Percentiles rank a stretch among this genome's conserved stretches.
phyloP scores from a whole-genome alignment of 768 basidiomycete species.

The Kwoniella europaea region DNA sequence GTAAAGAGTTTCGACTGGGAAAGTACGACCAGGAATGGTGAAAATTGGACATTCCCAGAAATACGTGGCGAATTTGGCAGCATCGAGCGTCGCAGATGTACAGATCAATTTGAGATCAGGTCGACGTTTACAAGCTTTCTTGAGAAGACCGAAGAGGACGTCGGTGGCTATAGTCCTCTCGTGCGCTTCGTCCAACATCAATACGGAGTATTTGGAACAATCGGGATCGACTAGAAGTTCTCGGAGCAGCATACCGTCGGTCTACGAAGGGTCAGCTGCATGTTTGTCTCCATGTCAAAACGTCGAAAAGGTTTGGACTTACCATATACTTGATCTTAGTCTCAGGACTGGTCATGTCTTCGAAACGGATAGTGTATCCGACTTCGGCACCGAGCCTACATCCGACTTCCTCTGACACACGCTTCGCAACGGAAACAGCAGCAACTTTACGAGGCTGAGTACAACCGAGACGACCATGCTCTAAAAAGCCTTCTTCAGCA shows the following conservation, averaged over 20 bases:
- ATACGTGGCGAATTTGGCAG: conserved; percentile 99
- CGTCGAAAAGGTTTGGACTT: conserved; percentile 6
- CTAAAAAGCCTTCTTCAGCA: conserved; percentile 91
- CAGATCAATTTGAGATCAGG: conserved; percentile 97
- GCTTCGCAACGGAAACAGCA: conserved; percentile 98
- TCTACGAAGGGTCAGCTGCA: conserved; percentile 58
- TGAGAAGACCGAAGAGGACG: conserved; percentile 92
- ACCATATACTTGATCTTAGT: conserved; percentile 99
- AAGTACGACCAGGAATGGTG: conserved; percentile 99
- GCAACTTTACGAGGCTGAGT: conserved; percentile 99
- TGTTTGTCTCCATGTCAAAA: background rate
- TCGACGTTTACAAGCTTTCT: conserved; percentile 92
- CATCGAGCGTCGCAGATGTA: conserved; percentile 97
- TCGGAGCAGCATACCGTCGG: conserved; percentile 98
- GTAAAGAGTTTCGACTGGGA: conserved; percentile 96
- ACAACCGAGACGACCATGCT: conserved; percentile 88
- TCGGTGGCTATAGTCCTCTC: conserved; percentile 99
- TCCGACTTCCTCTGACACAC: conserved; percentile 97
- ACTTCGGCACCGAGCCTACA: conserved; percentile 97
- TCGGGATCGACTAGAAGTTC: conserved; percentile 96
- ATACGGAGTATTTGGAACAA: conserved; percentile 85
- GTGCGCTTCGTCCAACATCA: conserved; percentile 99
- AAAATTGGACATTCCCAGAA: conserved; percentile 99
- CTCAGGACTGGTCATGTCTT: conserved; percentile 98
- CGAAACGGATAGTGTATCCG: conserved; percentile 98